A percentile compares a stretch with the other conserved stretches of the same genome.
phyloP scores from a whole-genome alignment of 768 basidiomycete species.

The Suillus bovinus region DNA sequence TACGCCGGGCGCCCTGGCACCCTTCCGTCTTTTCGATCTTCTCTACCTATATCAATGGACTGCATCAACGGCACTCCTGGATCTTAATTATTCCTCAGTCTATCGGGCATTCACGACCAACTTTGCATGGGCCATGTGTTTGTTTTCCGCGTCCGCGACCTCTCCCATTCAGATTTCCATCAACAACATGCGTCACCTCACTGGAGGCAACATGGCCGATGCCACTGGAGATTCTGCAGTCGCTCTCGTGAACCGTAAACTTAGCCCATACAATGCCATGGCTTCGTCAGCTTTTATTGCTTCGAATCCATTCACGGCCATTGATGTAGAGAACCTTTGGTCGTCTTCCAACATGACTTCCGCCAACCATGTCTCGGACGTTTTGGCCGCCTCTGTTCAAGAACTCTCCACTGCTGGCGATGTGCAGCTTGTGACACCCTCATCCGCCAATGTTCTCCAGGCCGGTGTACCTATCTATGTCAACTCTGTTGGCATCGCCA shows the following conservation, averaged over 20 bases:
- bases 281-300: background rate
- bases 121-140: constrained; percentile 86
- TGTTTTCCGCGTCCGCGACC: constrained; percentile 55
- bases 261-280: constrained; percentile 72
- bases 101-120: constrained; percentile 84
- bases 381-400: constrained; percentile 24
- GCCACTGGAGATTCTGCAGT: constrained; percentile 60
- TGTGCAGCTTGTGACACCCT: constrained; percentile 66
- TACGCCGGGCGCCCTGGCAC: constrained; percentile 56
- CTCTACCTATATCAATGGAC: constrained; percentile 85
- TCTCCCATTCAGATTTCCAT: constrained; percentile 76
- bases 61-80: constrained; percentile 74
- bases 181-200: constrained; percentile 76
- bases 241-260: constrained; percentile 75
- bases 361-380: constrained; percentile 6
- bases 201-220: constrained; percentile 74
- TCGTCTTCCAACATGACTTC: constrained; percentile 16
- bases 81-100: constrained; percentile 83
- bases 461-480: constrained; percentile 84
- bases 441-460: constrained; percentile 65
- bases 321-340: constrained; percentile 13
- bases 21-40: constrained; percentile 80
- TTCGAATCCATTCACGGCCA: constrained; percentile 1
- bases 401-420: constrained; percentile 28
- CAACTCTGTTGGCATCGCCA: constrained; percentile 75